These are phyloP conservation scores for Oryza rufipogon DNA, from an alignment of 176 grass and related monocot species.

Conservation along the genomic window DNA sequence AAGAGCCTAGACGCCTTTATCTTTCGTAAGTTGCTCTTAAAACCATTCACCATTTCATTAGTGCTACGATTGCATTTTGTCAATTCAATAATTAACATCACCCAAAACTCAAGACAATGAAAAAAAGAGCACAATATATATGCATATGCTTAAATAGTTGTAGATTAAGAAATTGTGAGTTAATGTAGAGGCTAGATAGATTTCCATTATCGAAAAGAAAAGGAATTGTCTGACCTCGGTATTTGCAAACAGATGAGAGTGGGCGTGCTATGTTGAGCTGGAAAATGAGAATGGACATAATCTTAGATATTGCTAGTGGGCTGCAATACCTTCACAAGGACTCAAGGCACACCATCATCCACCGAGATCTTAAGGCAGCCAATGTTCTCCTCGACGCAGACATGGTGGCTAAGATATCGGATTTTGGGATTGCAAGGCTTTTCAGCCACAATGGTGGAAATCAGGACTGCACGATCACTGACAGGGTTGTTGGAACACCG, in stretches of 20 bases:
- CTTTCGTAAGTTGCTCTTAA: slow-evolving; percentile 38
- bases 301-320: slow-evolving; percentile 57
- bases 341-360: slow-evolving; percentile 65
- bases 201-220: too few relatives aligned
- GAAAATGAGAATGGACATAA: slow-evolving; percentile 61
- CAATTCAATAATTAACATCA: too few relatives aligned
- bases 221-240: too few relatives aligned
- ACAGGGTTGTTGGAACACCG: slow-evolving; percentile 53
- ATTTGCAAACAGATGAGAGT: slow-evolving; percentile 35
- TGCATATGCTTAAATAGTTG: background rate
- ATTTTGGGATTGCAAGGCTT: slow-evolving; percentile 58
- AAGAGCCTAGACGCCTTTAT: slow-evolving; percentile 71
- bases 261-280: slow-evolving; percentile 35
- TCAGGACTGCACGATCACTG: slow-evolving; percentile 39
- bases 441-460: slow-evolving; percentile 37
- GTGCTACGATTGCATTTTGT: background rate
- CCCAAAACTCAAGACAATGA: too few relatives aligned
- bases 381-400: slow-evolving; percentile 65
- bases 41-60: background rate
- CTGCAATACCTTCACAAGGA: slow-evolving; percentile 72
- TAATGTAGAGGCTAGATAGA: too few relatives aligned
- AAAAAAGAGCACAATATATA: too few relatives aligned
- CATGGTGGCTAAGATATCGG: slow-evolving; percentile 77
- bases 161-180: too few relatives aligned
- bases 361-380: slow-evolving; percentile 62